Evolutionary conservation across 129 eudicot species (phyloP).

Genomic region (Dittrichia graveolens): DNA sequence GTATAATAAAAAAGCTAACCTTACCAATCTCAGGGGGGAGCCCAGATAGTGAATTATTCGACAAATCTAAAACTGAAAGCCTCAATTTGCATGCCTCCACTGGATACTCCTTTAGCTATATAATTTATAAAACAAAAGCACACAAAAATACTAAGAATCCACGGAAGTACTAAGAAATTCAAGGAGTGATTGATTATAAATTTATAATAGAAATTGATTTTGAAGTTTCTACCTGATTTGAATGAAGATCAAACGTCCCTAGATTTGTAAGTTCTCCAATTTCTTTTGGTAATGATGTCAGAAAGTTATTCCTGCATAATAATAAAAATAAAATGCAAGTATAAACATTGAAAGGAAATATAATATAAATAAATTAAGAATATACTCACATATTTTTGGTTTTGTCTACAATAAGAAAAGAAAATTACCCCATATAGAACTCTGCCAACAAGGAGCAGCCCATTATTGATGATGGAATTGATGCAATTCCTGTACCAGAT

Average conservation of each 20-base stretch:
- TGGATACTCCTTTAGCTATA: slow-evolving; percentile 87
- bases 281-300: slow-evolving; percentile 73
- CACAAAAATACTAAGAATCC: slow-evolving; percentile 9
- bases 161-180: not conserved
- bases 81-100: slow-evolving; percentile 87
- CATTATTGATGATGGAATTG: slow-evolving; percentile 81
- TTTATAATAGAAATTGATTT: not conserved
- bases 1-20: slow-evolving; percentile 40
- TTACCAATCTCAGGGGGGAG: slow-evolving; percentile 94
- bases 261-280: slow-evolving; percentile 70
- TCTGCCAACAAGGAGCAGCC: slow-evolving; percentile 81
- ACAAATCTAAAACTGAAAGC: slow-evolving; percentile 79
- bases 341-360: slow-evolving; percentile 12
- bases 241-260: slow-evolving; percentile 90
- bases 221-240: slow-evolving; percentile 69
- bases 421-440: slow-evolving; percentile 76
- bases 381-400: slow-evolving; percentile 4
- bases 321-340: slow-evolving; percentile 18
- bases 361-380: not conserved
- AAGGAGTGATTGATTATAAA: slow-evolving; percentile 19
- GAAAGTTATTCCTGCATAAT: slow-evolving; percentile 60
- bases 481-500: slow-evolving; percentile 63
- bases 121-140: slow-evolving; percentile 18
- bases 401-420: slow-evolving; percentile 10
- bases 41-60: slow-evolving; percentile 91